phyloP scores from a whole-genome alignment of 129 eudicot species.

The Tagetes erecta region DNA sequence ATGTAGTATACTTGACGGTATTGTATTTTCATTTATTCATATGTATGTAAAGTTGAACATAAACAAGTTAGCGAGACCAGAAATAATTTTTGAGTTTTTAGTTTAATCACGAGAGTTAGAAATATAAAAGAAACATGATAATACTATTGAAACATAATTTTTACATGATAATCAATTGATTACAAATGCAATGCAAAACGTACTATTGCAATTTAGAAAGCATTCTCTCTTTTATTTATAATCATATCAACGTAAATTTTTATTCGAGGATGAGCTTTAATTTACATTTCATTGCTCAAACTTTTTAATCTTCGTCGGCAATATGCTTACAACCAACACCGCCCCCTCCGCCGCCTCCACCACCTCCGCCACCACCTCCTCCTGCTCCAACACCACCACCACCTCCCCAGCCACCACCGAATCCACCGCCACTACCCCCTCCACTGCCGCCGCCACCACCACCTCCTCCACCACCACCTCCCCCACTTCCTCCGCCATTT shows the following conservation, averaged over 20 bases:
- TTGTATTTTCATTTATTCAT: not conserved
- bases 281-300: not conserved
- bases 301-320: not conserved
- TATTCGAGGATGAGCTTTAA: not conserved
- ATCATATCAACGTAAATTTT: not conserved
- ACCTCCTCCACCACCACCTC: not conserved
- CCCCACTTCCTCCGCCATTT: not conserved
- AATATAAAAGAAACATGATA: not conserved
- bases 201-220: not conserved
- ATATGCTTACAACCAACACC: not conserved
- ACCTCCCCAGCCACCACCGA: not conserved
- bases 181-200: not conserved
- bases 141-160: not conserved
- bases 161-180: not conserved
- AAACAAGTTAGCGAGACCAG: not conserved
- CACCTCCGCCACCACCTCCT: not conserved
- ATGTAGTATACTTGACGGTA: not conserved
- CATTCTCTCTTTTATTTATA: constrained; percentile 17
- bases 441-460: not conserved
- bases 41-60: not conserved
- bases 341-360: not conserved
- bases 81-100: no score
- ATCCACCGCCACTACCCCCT: not conserved
- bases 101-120: not conserved
- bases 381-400: not conserved